Base-by-base conservation (phyloP, 352 stramenopile species). In the Pythium monospermum region DNA sequence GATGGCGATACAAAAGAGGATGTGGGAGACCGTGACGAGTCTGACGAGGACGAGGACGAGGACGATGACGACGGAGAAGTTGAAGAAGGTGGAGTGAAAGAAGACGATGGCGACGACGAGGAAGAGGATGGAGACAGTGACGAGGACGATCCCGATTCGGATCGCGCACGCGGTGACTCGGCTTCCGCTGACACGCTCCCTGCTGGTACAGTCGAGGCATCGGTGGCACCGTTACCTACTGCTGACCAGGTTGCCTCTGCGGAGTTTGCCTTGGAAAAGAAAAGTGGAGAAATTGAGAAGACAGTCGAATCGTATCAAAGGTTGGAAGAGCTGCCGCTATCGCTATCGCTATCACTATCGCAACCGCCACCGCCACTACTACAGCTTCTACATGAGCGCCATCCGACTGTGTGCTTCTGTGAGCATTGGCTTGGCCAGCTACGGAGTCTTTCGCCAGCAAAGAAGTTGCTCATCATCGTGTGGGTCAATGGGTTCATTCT, bases 61-160 rank as follows among this genome's bases (percentile, higher is more conserved):
- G 25, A 31, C 25, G 35, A 16, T 3, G 37, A 60, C 13, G 37
- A 49, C 22, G 33, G 33, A 12, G 56, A 56, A n/a, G 28, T 43
- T 6, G 49, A 65, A 12, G 43, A 54, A 6, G 43, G 52, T 8
- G 57, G 38, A 18, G 21, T 42, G 0, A 47, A 52, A 8, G 56
- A 59, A 5, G 41, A 58, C 12, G 41, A 48, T 4, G 39, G 48
- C 0, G 57, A 60, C 2, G 48, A 66, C 18, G 71, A 83, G 18
- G 70, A 82, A 4, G 56, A 68, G 11, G 53, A 57, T 1, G 57
- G 73, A 7, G 66, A 70, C 21, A 66, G 76, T 1, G 74, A 71
- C 8, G 59, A 68, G 1, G 61, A 53, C 15, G 21, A 61, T 22
- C 59, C 71, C 10, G 53, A n/a, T n/a, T n/a, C n/a, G n/a, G n/a